Percentiles rank a stretch among this genome's conserved stretches.
Evolutionary conservation across 1,284 basidiomycete species (phyloP).

Genomic region (Leccinum fuscescens): DNA sequence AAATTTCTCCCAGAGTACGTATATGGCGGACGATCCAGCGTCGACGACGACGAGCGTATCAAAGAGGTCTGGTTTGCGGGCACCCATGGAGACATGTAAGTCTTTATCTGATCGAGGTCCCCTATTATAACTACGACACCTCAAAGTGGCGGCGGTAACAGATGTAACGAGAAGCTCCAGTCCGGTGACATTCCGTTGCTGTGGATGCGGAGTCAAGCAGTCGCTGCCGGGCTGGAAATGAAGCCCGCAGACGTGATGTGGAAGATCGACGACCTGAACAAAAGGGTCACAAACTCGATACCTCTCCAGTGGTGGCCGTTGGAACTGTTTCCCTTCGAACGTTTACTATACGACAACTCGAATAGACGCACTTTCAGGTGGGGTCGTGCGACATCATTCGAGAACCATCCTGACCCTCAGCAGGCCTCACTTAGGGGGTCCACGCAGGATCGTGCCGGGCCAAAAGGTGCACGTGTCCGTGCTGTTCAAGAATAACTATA

Average conservation of each 20-base stretch:
- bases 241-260: constrained; percentile 25
- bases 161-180: constrained; percentile 27
- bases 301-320: constrained; percentile 26
- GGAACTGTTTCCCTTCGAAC: constrained; percentile 30
- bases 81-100: constrained; percentile 36
- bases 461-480: constrained; percentile 34
- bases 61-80: constrained; percentile 40
- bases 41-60: constrained; percentile 16
- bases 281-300: constrained; percentile 24
- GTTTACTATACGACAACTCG: constrained; percentile 28
- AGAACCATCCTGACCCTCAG: constrained; percentile 12
- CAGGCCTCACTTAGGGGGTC: constrained; percentile 30
- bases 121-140: constrained; percentile 2
- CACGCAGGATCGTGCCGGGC: constrained; percentile 28
- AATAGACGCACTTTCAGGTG: constrained; percentile 22
- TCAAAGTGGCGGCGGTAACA: constrained; percentile 32
- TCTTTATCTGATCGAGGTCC: neutral
- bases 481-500: constrained; percentile 31
- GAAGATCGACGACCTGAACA: constrained; percentile 30
- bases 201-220: constrained; percentile 35
- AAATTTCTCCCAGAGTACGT: constrained; percentile 42
- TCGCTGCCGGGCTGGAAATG: constrained; percentile 25
- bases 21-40: constrained; percentile 24
- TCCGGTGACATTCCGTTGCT: constrained; percentile 34
- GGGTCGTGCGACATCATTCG: neutral